phyloP scores from a whole-genome alignment of 495 filamentous ascomycete genomes.

The Hypoxylon cercidicola region DNA sequence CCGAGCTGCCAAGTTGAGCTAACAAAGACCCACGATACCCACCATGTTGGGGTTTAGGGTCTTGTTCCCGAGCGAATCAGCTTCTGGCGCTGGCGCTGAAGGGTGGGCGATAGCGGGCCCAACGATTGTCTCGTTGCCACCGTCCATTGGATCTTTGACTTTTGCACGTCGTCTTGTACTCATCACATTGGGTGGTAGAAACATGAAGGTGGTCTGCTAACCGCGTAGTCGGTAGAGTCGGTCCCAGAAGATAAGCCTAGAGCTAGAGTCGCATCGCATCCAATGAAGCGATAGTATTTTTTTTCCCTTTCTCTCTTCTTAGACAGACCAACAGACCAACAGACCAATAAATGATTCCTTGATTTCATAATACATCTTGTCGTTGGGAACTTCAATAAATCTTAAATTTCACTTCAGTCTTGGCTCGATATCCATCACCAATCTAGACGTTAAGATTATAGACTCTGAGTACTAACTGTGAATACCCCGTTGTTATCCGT shows the following conservation, averaged over 20 bases:
- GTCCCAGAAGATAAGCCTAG: conserved; percentile 33
- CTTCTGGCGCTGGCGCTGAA: conserved; percentile 5
- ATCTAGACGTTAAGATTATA: not conserved
- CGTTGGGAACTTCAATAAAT: not conserved
- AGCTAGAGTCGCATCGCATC: conserved; percentile 15
- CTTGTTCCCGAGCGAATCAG: conserved; percentile 16
- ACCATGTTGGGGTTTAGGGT: conserved; percentile 4
- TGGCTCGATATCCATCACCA: not conserved
- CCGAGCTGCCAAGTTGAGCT: not conserved
- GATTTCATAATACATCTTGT: not conserved
- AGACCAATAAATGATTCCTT: not conserved
- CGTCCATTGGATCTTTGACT: conserved; percentile 19
- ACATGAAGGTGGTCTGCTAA: not conserved
- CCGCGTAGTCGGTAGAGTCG: conserved; percentile 23
- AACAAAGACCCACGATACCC: conserved; percentile 4
- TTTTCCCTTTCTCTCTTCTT: not conserved
- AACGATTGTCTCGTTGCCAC: conserved; percentile 18
- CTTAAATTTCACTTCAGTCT: not conserved
- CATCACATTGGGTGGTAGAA: not conserved
- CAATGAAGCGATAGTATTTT: conserved; percentile 21
- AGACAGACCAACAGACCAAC: conserved; percentile 5
- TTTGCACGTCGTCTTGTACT: conserved; percentile 5
- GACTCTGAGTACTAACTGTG: conserved; percentile 3
- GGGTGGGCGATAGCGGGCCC: conserved; percentile 17
- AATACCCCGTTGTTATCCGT: no score